These are phyloP conservation scores for Fraxinus baroniana DNA, from an alignment of 305 asterid species.

Conservation along the genomic window DNA sequence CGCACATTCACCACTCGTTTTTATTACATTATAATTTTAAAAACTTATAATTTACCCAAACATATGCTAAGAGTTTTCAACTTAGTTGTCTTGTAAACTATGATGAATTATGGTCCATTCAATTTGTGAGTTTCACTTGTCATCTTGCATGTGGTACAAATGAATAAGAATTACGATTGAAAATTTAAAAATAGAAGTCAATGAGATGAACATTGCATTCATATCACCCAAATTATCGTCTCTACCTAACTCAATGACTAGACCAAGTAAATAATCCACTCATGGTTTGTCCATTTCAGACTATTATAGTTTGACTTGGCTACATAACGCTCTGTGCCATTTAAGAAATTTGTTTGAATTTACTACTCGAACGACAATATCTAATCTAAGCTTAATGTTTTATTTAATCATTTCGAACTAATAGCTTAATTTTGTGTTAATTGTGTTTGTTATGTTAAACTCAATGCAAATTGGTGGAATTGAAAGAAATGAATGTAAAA, in stretches of 20 bases:
- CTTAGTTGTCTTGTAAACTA: not conserved
- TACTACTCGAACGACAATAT: not conserved
- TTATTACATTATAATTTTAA: too few species aligned
- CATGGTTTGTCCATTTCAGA: constrained; percentile 22
- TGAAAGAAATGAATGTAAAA: too few species aligned
- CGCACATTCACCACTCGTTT: not conserved
- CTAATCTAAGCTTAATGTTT: not conserved
- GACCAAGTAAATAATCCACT: not conserved
- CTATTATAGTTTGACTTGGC: constrained; percentile 15
- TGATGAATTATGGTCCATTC: not conserved
- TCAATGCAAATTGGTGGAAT: too few species aligned
- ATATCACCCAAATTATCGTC: not conserved
- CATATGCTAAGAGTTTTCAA: not conserved
- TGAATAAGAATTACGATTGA: not conserved
- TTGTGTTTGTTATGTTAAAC: too few species aligned
- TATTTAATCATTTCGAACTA: too few species aligned
- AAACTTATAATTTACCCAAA: not conserved
- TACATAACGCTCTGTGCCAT: constrained; percentile 13
- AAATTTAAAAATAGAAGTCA: constrained; percentile 2
- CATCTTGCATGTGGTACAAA: not conserved
- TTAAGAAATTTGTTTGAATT: not conserved
- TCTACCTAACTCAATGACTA: constrained; percentile 20
- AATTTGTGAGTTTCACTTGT: too few species aligned
- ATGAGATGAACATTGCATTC: constrained; percentile 22
- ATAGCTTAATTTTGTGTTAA: too few species aligned